Evolutionary conservation across 106 monocot species (phyloP).

Genomic region (Apostasia ramifera): DNA sequence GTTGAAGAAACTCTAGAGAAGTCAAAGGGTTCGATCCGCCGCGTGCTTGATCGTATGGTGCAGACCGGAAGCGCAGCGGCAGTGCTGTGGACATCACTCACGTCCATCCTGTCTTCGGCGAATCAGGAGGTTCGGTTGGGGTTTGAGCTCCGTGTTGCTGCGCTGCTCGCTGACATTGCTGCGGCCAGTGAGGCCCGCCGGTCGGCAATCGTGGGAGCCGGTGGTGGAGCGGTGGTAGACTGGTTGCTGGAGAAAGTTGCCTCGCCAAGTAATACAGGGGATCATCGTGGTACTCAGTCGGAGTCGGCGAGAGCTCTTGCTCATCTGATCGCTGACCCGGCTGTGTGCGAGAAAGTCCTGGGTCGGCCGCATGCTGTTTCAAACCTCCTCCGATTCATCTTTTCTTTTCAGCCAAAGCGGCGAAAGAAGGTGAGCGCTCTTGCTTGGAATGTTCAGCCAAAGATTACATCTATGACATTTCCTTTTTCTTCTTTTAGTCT

Average conservation of each 20-base stretch:
- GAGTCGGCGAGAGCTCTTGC: slow-evolving; percentile 96
- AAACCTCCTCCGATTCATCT: slow-evolving; percentile 72
- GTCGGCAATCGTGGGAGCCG: slow-evolving; percentile 70
- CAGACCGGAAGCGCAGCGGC: slow-evolving; percentile 66
- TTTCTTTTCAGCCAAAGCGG: slow-evolving; percentile 78
- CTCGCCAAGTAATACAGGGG: slow-evolving; percentile 21
- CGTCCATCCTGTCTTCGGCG: slow-evolving; percentile 75
- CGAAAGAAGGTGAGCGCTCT: slow-evolving; percentile 42
- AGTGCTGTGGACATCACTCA: slow-evolving; percentile 70
- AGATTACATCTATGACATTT: too few species aligned
- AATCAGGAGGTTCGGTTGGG: slow-evolving; percentile 88
- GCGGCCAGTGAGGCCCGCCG: slow-evolving; percentile 69
- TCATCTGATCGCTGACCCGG: slow-evolving; percentile 55
- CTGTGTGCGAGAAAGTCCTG: slow-evolving; percentile 52
- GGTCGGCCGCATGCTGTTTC: slow-evolving; percentile 79
- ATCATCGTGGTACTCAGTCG: slow-evolving; percentile 50
- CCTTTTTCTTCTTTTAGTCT: too few species aligned
- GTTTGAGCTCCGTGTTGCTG: slow-evolving; percentile 87
- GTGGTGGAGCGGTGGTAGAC: slow-evolving; percentile 83
- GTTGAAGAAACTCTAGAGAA: slow-evolving; percentile 47
- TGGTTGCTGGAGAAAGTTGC: slow-evolving; percentile 87
- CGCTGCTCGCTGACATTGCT: slow-evolving; percentile 77
- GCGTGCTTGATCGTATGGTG: slow-evolving; percentile 48
- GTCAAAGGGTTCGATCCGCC: slow-evolving; percentile 29
- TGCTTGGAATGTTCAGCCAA: neutral